phyloP scores from a whole-genome alignment of 305 asterid species.

The Fraxinus angustifolia region DNA sequence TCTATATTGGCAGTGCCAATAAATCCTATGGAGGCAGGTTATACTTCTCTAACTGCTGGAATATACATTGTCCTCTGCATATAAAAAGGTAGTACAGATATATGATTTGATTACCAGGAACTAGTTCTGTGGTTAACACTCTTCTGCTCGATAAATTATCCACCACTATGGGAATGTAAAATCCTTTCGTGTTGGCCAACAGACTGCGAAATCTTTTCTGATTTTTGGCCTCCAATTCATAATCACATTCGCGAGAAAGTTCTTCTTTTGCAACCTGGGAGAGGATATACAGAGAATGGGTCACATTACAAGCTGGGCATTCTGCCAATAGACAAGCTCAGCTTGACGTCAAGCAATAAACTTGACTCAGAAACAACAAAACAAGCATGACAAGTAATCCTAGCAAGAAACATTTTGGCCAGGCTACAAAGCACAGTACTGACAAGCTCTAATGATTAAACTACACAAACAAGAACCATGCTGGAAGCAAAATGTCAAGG shows the following conservation, averaged over 20 bases:
- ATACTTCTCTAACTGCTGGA: constrained; percentile 2
- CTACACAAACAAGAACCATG: constrained; percentile 9
- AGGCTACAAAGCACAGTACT: constrained; percentile 8
- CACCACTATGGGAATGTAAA: constrained; percentile 80
- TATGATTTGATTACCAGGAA: constrained; percentile 56
- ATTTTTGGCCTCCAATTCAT: constrained; percentile 73
- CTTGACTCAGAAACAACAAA: constrained; percentile 5
- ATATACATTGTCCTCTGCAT: neutral
- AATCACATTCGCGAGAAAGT: constrained; percentile 90
- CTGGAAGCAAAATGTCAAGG: neutral
- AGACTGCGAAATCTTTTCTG: constrained; percentile 73
- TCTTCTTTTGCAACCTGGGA: constrained; percentile 90
- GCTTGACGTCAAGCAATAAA: neutral
- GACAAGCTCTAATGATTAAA: constrained; percentile 11
- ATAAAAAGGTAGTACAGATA: constrained; percentile 3
- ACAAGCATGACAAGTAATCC: constrained; percentile 17
- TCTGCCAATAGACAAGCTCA: neutral
- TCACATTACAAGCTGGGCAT: constrained; percentile 13
- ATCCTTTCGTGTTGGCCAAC: constrained; percentile 52
- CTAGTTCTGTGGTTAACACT: constrained; percentile 86
- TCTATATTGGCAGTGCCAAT: constrained; percentile 2
- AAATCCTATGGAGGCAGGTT: neutral
- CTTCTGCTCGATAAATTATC: constrained; percentile 72
- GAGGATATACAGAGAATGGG: constrained; percentile 20
- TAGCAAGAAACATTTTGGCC: neutral